Base-by-base conservation (phyloP, 495 filamentous ascomycete species). In the Cudoniella acicularis region DNA sequence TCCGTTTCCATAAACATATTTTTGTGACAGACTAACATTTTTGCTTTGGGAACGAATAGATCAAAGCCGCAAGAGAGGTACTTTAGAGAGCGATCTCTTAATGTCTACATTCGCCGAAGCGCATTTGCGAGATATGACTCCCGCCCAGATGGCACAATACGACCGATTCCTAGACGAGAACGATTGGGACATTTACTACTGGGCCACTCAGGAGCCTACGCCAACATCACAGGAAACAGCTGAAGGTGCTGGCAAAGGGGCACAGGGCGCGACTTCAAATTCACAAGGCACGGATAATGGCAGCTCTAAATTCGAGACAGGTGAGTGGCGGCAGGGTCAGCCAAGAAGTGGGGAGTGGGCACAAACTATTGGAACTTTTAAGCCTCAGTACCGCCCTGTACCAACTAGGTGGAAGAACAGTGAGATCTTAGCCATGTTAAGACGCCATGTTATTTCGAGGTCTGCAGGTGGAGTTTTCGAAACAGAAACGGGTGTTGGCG, bases 111-210 rank as follows among this genome's bases (percentile, higher is more conserved):
- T 98, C 70, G 95, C 94, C 42, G 85, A 94, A 60, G 75, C 77
- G 41, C 78, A 94, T 72, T 84, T 98, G 11, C 67, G 74, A 10
- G 71, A 73, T 47, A 96, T 98, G 93, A 80, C 79, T 0, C 73
- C 75, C 2, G 73, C 77, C 49, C 90, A 93, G 66, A 82, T 98
- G 55, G 69, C 81, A 59, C 84, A 95, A 72, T 98, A 92, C 76
- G 95, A 98, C 72, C 75, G 80, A 16, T 97, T 98, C 80, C 84
- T 98, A 48, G 94, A 98, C 75, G 94, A 98, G 73, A 98, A 98
- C 70, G 94, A 98, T 73, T 98, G 94, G 94, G 94, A 98, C 70
- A 98, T 98, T 59, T 98, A 98, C 78, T 98, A 98, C 81, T 98
- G 94, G 94, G 90, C 91, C 0, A 98, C 95, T n/a, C 95, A 98